Conservation (phyloP, 2,329 filamentous ascomycete genomes). For the Xylariomycetidae sp. region DNA sequence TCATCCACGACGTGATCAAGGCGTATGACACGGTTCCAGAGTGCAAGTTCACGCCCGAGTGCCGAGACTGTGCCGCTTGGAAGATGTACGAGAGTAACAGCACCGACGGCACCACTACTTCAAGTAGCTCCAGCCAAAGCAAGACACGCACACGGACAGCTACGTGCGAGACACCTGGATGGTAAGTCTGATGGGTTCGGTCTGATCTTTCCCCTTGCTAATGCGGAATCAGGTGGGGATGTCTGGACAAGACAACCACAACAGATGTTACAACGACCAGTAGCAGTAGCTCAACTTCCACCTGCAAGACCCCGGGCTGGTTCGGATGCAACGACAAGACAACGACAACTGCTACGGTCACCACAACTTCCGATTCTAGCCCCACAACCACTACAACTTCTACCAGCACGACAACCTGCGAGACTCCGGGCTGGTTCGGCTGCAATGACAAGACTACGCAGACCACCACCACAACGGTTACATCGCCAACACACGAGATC, state of each 20-base stretch:
- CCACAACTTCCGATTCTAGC: slow-evolving; percentile 2
- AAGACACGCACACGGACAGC: slow-evolving; percentile 67
- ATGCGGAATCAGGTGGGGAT: slow-evolving; percentile 42
- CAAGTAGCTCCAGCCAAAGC: slow-evolving; percentile 47
- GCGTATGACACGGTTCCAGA: slow-evolving; percentile 75
- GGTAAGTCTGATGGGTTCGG: slow-evolving; percentile 68
- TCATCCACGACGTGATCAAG: slow-evolving; percentile 81
- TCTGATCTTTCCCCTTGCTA: neutral
- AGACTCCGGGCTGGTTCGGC: slow-evolving; percentile 10
- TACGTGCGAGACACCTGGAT: slow-evolving; percentile 86
- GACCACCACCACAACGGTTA: slow-evolving; percentile 9
- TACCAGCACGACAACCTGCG: slow-evolving; percentile 6
- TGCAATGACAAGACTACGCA: slow-evolving; percentile 14
- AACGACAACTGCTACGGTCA: slow-evolving; percentile 22
- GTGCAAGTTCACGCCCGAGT: slow-evolving; percentile 71
- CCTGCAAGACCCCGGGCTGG: slow-evolving; percentile 57
- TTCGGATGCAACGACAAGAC: slow-evolving; percentile 53
- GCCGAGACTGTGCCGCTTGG: slow-evolving; percentile 87
- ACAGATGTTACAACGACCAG: slow-evolving; percentile 38
- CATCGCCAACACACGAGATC: slow-evolving; percentile 14
- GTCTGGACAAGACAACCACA: slow-evolving; percentile 59
- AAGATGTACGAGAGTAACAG: slow-evolving; percentile 93
- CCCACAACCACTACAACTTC: slow-evolving; percentile 1
- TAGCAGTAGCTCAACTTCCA: slow-evolving; percentile 43
- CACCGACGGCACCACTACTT: slow-evolving; percentile 65